A percentile compares a stretch with the other conserved stretches of the same genome.
Evolutionary conservation across 2,329 filamentous ascomycete species (phyloP).

Genomic region (Nothopassalora personata): DNA sequence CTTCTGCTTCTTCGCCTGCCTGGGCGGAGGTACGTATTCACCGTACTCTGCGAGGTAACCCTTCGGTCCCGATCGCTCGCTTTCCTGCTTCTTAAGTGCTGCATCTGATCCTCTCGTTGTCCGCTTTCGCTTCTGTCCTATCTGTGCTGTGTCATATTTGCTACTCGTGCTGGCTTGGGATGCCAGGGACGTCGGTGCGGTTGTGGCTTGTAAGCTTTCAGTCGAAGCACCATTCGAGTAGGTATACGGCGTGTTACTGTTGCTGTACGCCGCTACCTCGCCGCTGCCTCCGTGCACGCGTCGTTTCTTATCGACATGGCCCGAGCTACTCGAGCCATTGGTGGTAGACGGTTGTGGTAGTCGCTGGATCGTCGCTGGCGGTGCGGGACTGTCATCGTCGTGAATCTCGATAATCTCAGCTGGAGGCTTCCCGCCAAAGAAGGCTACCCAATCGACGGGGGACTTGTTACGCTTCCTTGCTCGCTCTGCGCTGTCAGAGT

Average conservation of each 20-base stretch:
- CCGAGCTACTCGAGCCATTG: conserved; percentile 32
- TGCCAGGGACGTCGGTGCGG: conserved; percentile 71
- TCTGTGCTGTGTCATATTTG: conserved; percentile 57
- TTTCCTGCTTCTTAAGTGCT: conserved; percentile 30
- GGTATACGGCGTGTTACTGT: conserved; percentile 62
- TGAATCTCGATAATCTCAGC: conserved; percentile 51
- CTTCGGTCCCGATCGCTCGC: conserved; percentile 23
- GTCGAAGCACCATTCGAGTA: conserved; percentile 61
- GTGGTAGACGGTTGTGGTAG: conserved; percentile 15
- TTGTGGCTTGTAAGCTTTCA: conserved; percentile 61
- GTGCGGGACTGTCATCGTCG: conserved; percentile 38
- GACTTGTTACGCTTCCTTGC: conserved; percentile 21
- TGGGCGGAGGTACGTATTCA: conserved; percentile 79
- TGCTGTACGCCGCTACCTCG: conserved; percentile 29
- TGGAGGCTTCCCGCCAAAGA: conserved; percentile 37
- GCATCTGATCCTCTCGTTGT: conserved; percentile 50
- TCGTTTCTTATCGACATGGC: conserved; percentile 66
- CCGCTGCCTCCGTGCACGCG: conserved; percentile 49
- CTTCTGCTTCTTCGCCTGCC: conserved; percentile 83
- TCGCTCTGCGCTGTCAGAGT: conserved; percentile 16
- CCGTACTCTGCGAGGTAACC: conserved; percentile 37
- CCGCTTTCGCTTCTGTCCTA: conserved; percentile 87
- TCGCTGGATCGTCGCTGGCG: conserved; percentile 19
- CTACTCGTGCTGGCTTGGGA: conserved; percentile 57
- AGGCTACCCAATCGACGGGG: conserved; percentile 35